A percentile compares a stretch with the other conserved stretches of the same genome.
These are phyloP conservation scores for Diplodia sapinea DNA, from an alignment of 2,329 filamentous ascomycete species.

Conservation along the genomic window DNA sequence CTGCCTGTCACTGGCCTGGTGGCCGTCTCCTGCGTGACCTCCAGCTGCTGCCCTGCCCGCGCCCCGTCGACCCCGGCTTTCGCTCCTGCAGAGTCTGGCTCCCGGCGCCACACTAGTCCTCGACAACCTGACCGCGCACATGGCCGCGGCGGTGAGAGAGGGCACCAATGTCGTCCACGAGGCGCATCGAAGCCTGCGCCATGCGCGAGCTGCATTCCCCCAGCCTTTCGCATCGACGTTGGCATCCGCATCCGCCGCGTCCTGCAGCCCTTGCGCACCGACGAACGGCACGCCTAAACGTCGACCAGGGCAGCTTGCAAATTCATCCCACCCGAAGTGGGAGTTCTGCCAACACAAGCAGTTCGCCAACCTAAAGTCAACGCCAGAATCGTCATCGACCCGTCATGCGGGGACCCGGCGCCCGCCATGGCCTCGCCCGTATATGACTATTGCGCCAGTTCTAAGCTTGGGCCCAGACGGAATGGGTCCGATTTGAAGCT, in stretches of 20 bases:
- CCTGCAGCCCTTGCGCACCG: background rate
- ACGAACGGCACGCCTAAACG: constrained; percentile 1
- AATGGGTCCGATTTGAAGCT: background rate
- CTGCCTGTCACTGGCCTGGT: background rate
- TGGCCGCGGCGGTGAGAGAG: constrained; percentile 20
- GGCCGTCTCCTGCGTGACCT: background rate
- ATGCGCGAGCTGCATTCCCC: background rate
- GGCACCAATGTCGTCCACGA: background rate
- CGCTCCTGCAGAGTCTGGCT: constrained; percentile 9
- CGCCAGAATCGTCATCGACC: constrained; percentile 9
- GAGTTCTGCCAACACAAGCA: background rate
- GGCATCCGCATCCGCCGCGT: background rate
- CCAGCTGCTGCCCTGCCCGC: constrained; percentile 2
- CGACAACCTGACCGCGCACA: constrained; percentile 3
- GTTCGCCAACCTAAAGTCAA: constrained; percentile 14
- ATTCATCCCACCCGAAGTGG: background rate
- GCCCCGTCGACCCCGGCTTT: background rate
- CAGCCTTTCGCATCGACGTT: background rate
- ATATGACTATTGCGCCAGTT: background rate
- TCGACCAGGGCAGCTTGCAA: background rate
- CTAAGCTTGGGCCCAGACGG: background rate
- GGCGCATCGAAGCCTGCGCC: background rate
- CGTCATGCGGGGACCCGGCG: constrained; percentile 18
- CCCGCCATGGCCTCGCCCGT: constrained; percentile 4
- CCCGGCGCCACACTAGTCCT: constrained; percentile 2